Evolutionary conservation across 768 basidiomycete species (phyloP), one percentile per base, ranked within the genome.

Genomic region (Mycena vulgaris): DNA sequence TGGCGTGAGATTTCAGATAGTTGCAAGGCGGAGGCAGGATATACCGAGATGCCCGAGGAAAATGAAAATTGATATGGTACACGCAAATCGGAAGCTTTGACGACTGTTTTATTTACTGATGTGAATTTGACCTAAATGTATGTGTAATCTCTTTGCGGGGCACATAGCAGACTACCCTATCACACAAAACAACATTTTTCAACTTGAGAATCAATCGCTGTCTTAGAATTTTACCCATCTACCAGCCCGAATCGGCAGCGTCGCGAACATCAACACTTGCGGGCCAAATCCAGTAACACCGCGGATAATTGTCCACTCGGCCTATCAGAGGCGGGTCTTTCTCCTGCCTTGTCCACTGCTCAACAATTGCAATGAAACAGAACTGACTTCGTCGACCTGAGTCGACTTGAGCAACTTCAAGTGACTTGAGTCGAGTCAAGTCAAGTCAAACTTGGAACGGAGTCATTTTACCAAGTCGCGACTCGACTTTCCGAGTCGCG

Each of bases 271-370:
- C 51, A 52, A 52, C 30, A 52, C 51, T 52, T 52, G 55, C 53
- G 35, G 33, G 55, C 55, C 55, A 57, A 39, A 57, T 57, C n/a
- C 55, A 53, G 55, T 57, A 57, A 57, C 55, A 57, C 55, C 37
- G 55, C 55, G 35, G 35, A 57, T 57, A 57, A 57, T 57, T 16
- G 23, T 57, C 35, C 35, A 57, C 35, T 57, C 25, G 55, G 35
- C 55, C 55, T 57, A 57, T 39, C n/a, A 39, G 55, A 56, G 55
- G 55, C 23, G n/a, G 55, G 55, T 56, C 35, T 55, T 55, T 55
- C 53, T 28, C 53, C 31, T 55, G 53, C 53, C 17, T 31, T 35
- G 33, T 55, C 53, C 55, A 56, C 55, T 39, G 55, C 35, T 37
- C 55, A 33, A 56, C 33, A 56, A 56, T 56, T 56, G 55, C 31